These are phyloP conservation scores for Colletotrichum lupini DNA, from an alignment of 2,329 filamentous ascomycete genomes.

Conservation along the genomic window DNA sequence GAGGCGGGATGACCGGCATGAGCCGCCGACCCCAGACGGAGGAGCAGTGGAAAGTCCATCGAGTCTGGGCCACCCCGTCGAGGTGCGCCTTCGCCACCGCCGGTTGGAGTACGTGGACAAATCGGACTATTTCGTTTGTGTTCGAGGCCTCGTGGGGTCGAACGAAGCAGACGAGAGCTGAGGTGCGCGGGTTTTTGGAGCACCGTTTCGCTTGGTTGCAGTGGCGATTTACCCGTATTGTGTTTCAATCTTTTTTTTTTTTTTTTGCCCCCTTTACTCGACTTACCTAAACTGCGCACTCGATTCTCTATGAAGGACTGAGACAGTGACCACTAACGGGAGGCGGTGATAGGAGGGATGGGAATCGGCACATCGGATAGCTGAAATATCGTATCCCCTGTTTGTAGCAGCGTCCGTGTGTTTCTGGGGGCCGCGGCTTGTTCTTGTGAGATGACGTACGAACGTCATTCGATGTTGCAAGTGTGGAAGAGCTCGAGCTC, in stretches of 20 bases:
- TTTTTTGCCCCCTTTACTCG: neutral
- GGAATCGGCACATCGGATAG: neutral
- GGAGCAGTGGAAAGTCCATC: neutral
- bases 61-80: neutral
- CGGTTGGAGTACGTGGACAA: constrained; percentile 1
- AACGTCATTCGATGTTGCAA: neutral
- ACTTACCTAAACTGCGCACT: no score
- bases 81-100: constrained; percentile 8
- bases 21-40: constrained; percentile 1
- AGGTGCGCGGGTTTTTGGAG: neutral
- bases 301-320: neutral
- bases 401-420: neutral
- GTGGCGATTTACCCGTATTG: neutral
- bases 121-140: neutral
- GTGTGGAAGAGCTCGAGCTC: neutral
- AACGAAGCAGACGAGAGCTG: neutral
- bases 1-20: neutral
- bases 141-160: neutral
- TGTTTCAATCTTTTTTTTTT: neutral
- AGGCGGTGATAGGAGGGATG: no score
- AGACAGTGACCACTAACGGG: no score
- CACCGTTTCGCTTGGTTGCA: neutral
- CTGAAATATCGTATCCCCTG: neutral
- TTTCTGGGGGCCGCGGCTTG: neutral
- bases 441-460: constrained; percentile 4